These are phyloP conservation scores for Phytophthora agathidicida DNA, from an alignment of 352 stramenopile species.

Conservation along the genomic window DNA sequence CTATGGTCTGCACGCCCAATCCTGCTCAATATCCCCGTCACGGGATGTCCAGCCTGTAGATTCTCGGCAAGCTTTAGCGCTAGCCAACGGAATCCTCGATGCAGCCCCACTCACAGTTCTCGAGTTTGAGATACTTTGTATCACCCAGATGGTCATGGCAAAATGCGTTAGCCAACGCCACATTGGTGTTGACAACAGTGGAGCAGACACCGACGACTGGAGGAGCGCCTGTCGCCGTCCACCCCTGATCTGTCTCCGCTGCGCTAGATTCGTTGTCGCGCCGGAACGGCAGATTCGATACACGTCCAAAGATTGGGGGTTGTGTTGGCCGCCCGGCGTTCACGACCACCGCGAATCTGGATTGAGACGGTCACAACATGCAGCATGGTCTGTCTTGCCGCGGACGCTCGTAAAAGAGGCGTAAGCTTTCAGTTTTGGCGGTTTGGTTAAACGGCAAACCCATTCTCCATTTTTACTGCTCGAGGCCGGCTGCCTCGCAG, in stretches of 20 bases:
- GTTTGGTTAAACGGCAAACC: constrained; percentile 14
- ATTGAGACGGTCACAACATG: constrained; percentile 27
- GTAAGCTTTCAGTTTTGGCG: constrained; percentile 9
- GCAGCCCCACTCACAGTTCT: not conserved
- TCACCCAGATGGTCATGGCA: constrained; percentile 7
- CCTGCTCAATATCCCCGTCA: constrained; percentile 13
- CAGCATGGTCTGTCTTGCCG: constrained; percentile 4
- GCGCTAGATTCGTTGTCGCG: constrained; percentile 27
- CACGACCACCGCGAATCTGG: constrained; percentile 26
- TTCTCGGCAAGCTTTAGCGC: constrained; percentile 19
- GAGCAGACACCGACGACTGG: not conserved
- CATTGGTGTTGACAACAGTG: not conserved
- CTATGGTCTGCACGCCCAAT: constrained; percentile 19
- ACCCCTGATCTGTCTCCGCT: constrained; percentile 3
- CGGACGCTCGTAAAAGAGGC: constrained; percentile 11
- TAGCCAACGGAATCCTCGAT: constrained; percentile 25
- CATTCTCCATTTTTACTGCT: constrained; percentile 36
- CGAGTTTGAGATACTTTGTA: constrained; percentile 4
- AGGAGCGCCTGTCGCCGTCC: constrained; percentile 1
- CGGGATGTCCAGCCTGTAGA: constrained; percentile 13
- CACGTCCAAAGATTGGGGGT: constrained; percentile 16
- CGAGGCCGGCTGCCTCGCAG: not conserved
- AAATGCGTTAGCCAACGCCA: constrained; percentile 1
- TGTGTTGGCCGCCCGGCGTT: not conserved
- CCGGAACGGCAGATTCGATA: constrained; percentile 31